Evolutionary conservation across 352 stramenopile species (phyloP).

Genomic region (Phytophthora pinifolia): DNA sequence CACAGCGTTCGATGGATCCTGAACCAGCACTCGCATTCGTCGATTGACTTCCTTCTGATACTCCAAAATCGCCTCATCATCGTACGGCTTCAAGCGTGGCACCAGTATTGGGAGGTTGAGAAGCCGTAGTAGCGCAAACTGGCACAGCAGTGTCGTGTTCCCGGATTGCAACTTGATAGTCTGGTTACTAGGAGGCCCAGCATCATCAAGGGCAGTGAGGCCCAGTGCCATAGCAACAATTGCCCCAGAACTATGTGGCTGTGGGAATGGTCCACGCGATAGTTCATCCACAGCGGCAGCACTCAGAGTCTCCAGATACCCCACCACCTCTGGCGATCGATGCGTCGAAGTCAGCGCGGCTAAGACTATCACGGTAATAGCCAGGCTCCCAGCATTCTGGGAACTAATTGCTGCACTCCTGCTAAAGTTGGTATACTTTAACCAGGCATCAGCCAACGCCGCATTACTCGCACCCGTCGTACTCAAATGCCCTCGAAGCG

Average conservation of each 20-base stretch:
- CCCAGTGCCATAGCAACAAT: constrained; percentile 31
- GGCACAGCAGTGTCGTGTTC: constrained; percentile 28
- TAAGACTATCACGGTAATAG: constrained; percentile 24
- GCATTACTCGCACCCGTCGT: neutral
- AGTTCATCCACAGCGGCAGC: constrained; percentile 21
- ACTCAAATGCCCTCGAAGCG: constrained; percentile 22
- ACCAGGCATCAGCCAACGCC: constrained; percentile 16
- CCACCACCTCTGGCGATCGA: constrained; percentile 2
- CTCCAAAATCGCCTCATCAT: neutral
- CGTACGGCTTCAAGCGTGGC: constrained; percentile 15
- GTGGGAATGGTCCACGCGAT: constrained; percentile 19
- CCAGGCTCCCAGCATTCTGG: constrained; percentile 13
- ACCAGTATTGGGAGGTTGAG: constrained; percentile 32
- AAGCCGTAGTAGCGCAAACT: constrained; percentile 37
- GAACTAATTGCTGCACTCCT: neutral
- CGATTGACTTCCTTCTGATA: constrained; percentile 20
- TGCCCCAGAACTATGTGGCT: constrained; percentile 18
- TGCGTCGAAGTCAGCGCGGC: constrained; percentile 16
- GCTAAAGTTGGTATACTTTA: constrained; percentile 13
- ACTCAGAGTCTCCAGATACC: constrained; percentile 23
- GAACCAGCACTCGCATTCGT: constrained; percentile 8
- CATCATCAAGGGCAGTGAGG: constrained; percentile 23
- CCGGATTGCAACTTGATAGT: constrained; percentile 6
- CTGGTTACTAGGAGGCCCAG: neutral
- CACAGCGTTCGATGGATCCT: constrained; percentile 4